Conservation (phyloP, 345 rosid species). For the Kandelia obovata region DNA sequence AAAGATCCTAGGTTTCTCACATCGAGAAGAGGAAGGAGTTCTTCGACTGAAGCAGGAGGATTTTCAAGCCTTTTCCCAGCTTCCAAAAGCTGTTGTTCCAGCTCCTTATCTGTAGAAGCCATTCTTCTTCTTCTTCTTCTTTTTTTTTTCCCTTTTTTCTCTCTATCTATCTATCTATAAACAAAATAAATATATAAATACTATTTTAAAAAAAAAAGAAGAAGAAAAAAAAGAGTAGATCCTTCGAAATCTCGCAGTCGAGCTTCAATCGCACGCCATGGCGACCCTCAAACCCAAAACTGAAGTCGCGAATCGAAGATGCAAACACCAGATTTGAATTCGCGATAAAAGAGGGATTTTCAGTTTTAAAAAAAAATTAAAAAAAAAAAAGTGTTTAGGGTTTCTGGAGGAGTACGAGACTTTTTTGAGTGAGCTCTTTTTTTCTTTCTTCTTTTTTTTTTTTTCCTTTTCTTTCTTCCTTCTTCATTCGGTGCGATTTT, state of each 20-base stretch:
- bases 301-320: conserved; percentile 12
- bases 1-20: conserved; percentile 33
- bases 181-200: background rate
- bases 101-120: conserved; percentile 61
- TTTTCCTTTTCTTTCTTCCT: background rate
- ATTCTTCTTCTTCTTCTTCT: conserved; percentile 17
- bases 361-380: background rate
- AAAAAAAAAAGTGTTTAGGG: background rate
- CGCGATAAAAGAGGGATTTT: conserved; percentile 14
- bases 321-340: conserved; percentile 7
- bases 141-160: background rate
- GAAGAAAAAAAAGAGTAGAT: conserved; percentile 10
- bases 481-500: background rate
- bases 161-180: background rate
- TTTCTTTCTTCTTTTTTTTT: background rate
- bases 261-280: conserved; percentile 32
- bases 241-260: conserved; percentile 23
- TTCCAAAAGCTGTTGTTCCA: conserved; percentile 59
- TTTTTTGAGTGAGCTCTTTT: background rate
- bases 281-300: conserved; percentile 19
- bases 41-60: conserved; percentile 66
- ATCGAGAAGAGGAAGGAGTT: conserved; percentile 77
- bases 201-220: background rate
- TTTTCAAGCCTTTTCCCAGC: conserved; percentile 66
- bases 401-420: background rate